A percentile compares a stretch with the other conserved stretches of the same genome.
Evolutionary conservation across 202 grass and related monocot genomes (phyloP).

Genomic region (Hordeum pubiflorum): DNA sequence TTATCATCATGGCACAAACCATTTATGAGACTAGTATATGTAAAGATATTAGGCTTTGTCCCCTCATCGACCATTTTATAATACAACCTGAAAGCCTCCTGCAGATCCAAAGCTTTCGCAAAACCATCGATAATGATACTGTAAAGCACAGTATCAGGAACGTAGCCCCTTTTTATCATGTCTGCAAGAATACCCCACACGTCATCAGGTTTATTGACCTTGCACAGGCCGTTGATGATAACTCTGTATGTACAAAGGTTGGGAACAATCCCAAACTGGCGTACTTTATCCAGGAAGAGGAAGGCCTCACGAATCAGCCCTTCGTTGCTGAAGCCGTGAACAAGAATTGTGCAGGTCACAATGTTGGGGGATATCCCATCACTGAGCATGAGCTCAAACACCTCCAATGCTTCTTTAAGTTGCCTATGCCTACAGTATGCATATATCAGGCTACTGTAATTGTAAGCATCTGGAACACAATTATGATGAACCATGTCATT

Average conservation of each 20-base stretch:
- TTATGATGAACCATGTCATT: slow-evolving; percentile 53
- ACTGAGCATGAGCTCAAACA: slow-evolving; percentile 63
- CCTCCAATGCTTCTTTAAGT: slow-evolving; percentile 41
- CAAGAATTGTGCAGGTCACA: slow-evolving; percentile 66
- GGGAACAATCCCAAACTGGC: slow-evolving; percentile 42
- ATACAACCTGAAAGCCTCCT: slow-evolving; percentile 56
- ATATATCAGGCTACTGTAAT: slow-evolving; percentile 71
- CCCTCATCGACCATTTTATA: slow-evolving; percentile 49
- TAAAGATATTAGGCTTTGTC: slow-evolving; percentile 45
- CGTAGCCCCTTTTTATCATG: slow-evolving; percentile 73
- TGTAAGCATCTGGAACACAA: slow-evolving; percentile 57
- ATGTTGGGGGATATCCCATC: slow-evolving; percentile 57
- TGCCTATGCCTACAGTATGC: slow-evolving; percentile 56
- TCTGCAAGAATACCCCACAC: slow-evolving; percentile 53
- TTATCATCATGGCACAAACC: slow-evolving; percentile 53
- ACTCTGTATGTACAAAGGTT: slow-evolving; percentile 61
- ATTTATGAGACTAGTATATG: slow-evolving; percentile 62
- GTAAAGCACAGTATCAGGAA: slow-evolving; percentile 65
- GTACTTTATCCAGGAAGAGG: slow-evolving; percentile 51
- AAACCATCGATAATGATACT: slow-evolving; percentile 76
- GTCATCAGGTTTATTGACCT: slow-evolving; percentile 33
- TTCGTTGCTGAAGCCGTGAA: slow-evolving; percentile 49
- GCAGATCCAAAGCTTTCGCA: slow-evolving; percentile 56
- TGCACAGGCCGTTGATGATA: slow-evolving; percentile 67
- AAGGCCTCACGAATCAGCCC: slow-evolving; percentile 51